A percentile compares a stretch with the other conserved stretches of the same genome.
Conservation (phyloP, 2,329 filamentous ascomycete species). For the Stylonectria norvegica region DNA sequence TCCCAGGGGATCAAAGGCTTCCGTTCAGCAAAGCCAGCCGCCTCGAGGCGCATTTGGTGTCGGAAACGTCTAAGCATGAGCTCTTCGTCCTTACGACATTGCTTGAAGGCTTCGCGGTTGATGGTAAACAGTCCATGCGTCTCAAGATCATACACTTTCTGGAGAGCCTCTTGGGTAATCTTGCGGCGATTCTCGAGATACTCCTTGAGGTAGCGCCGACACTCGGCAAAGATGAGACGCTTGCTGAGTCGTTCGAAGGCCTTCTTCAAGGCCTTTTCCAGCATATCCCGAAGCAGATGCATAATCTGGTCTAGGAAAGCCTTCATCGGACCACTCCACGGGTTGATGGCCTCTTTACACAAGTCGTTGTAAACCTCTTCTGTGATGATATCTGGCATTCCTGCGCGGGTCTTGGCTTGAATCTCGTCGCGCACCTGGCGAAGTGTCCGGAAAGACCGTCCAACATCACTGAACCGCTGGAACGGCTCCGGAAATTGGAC, state of each 20-base stretch:
- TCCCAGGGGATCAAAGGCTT: slow-evolving; percentile 38
- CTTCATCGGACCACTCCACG: slow-evolving; percentile 55
- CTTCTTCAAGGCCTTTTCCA: slow-evolving; percentile 44
- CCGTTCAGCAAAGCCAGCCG: slow-evolving; percentile 30
- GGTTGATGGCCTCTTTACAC: slow-evolving; percentile 52
- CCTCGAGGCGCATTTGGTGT: slow-evolving; percentile 47
- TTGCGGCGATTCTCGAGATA: slow-evolving; percentile 42
- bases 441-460: slow-evolving; percentile 44
- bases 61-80: slow-evolving; percentile 45
- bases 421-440: slow-evolving; percentile 54
- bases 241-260: slow-evolving; percentile 48
- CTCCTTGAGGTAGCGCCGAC: slow-evolving; percentile 38
- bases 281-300: slow-evolving; percentile 43
- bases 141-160: slow-evolving; percentile 51
- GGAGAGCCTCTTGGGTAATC: slow-evolving; percentile 37
- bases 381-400: slow-evolving; percentile 57
- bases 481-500: slow-evolving; percentile 38
- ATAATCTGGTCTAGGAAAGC: slow-evolving; percentile 48
- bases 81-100: slow-evolving; percentile 45
- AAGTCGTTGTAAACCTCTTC: slow-evolving; percentile 58
- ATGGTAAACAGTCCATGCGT: slow-evolving; percentile 55
- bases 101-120: slow-evolving; percentile 46
- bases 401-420: slow-evolving; percentile 50
- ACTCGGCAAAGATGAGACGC: slow-evolving; percentile 48
- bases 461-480: slow-evolving; percentile 35